Base-by-base conservation (phyloP, 2,329 filamentous ascomycete genomes). In the Gaeumannomyces sp. region DNA sequence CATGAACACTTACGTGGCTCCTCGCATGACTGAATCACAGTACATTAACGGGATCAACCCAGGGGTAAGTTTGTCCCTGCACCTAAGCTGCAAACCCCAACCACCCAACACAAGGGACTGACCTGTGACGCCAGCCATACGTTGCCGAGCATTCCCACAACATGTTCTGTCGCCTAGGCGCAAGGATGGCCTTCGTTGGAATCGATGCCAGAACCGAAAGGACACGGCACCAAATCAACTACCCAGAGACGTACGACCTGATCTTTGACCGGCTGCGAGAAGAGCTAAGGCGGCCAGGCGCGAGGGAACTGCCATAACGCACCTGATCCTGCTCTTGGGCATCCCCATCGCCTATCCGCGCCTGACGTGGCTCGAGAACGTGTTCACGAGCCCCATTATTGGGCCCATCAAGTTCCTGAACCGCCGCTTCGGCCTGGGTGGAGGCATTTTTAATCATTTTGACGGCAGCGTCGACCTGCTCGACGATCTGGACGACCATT, bases 351-450 rank as follows among this genome's bases (percentile, higher is more conserved):
- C 91, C 1, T 95, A 94, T 73, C 91, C 91, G 83, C 92, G 94
- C 70, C 82, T 97, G 64, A 95, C 93, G n/a, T 97, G 94, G 94
- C 83, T 97, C 5, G 94, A 98, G 75, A 97, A 97, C 72, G 90
- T 97, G 65, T 61, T 98, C 70, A 85, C 85, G 22, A 96, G 92
- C 67, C 93, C 94, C 0, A 70, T 97, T 29, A 93, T 97, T 72
- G 93, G 90, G 0, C 93, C 93, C 0, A 87, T 97, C 73, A 93
- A 93, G 72, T 89, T 98, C 68, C 75, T 97, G 71, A 95, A 97
- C 80, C 91, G 93, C 75, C 87, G 93, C 31, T 96, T 98, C 69
- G 94, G 94, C 65, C 78, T 97, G 59, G 86, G 90, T 5, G 93
- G 93, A 61, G 87, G 88, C 63, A 81, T 97, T 59, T 97, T 98